A percentile compares a stretch with the other conserved stretches of the same genome.
phyloP scores from a whole-genome alignment of 2,329 filamentous ascomycete genomes.

The Alternaria novae-zelandiae region DNA sequence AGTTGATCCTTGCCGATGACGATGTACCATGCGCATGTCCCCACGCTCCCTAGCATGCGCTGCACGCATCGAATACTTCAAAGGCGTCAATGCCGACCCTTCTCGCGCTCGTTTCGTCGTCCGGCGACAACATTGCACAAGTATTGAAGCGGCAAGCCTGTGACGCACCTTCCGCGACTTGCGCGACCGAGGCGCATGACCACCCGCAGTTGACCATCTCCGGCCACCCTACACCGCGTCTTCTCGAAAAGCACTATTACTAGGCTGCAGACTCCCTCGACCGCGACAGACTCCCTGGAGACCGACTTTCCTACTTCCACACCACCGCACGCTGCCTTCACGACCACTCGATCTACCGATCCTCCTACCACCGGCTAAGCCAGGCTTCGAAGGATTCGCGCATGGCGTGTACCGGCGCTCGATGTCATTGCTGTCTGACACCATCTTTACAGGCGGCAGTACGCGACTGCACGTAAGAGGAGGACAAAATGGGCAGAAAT shows the following conservation, averaged over 20 bases:
- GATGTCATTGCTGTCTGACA: constrained; percentile 48
- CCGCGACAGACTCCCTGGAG: background rate
- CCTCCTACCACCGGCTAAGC: constrained; percentile 19
- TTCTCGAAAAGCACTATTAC: constrained; percentile 15
- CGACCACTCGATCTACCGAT: constrained; percentile 3
- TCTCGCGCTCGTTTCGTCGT: background rate
- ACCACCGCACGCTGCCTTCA: background rate
- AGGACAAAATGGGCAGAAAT: constrained; percentile 14
- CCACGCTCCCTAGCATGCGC: constrained; percentile 12
- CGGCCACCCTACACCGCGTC: constrained; percentile 22
- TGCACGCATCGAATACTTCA: constrained; percentile 4
- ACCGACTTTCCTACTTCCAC: constrained; percentile 3
- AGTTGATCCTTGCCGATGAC: constrained; percentile 22
- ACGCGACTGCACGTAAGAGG: constrained; percentile 34
- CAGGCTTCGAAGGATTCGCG: constrained; percentile 25
- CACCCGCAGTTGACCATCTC: constrained; percentile 15
- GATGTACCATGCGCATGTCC: constrained; percentile 16
- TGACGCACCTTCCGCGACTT: constrained; percentile 28
- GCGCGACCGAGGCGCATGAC: constrained; percentile 28
- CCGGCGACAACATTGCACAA: background rate
- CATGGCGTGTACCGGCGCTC: constrained; percentile 40
- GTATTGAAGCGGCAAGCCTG: constrained; percentile 6
- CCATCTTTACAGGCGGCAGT: constrained; percentile 40
- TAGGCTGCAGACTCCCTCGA: constrained; percentile 1
- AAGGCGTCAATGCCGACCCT: background rate